Evolutionary conservation across 1,284 basidiomycete genomes (phyloP).

Genomic region (Taiwanofungus camphoratus): DNA sequence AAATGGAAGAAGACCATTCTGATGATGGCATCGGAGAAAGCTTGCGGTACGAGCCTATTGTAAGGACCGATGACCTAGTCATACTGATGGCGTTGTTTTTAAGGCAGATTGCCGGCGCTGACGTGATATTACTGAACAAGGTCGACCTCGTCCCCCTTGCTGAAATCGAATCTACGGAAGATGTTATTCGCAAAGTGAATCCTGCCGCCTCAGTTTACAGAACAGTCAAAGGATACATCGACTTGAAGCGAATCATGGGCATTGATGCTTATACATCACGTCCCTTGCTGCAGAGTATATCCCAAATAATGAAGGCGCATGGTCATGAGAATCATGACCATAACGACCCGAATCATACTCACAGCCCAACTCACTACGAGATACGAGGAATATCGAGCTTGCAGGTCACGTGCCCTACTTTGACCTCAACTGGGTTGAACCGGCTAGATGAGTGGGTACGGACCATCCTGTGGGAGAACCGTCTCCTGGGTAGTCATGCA

Average conservation of each 20-base stretch:
- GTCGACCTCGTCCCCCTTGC: conserved; percentile 58
- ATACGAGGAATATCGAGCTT: conserved; percentile 69
- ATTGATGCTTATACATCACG: conserved; percentile 66
- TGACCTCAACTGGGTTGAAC: conserved; percentile 41
- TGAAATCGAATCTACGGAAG: conserved; percentile 42
- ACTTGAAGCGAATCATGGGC: conserved; percentile 70
- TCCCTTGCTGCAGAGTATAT: conserved; percentile 13
- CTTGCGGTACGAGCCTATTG: conserved; percentile 47
- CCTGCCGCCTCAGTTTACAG: conserved; percentile 68
- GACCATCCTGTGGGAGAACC: conserved; percentile 71
- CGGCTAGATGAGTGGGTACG: conserved; percentile 76
- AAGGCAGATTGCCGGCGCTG: conserved; percentile 87
- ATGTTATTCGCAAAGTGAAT: conserved; percentile 66
- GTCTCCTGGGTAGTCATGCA: conserved; percentile 28
- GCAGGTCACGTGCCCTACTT: conserved; percentile 57
- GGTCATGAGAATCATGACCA: conserved; percentile 31
- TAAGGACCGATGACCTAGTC: too few relatives aligned
- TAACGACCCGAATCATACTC: conserved; percentile 25
- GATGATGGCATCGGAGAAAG: conserved; percentile 72
- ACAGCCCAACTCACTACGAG: conserved; percentile 49
- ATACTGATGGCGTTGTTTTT: not conserved
- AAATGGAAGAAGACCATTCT: conserved; percentile 74
- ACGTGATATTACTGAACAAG: conserved; percentile 90
- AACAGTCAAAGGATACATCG: conserved; percentile 65
- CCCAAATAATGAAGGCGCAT: conserved; percentile 17